phyloP scores from a whole-genome alignment of 768 basidiomycete species.

The Leccinum fibrillosum region DNA sequence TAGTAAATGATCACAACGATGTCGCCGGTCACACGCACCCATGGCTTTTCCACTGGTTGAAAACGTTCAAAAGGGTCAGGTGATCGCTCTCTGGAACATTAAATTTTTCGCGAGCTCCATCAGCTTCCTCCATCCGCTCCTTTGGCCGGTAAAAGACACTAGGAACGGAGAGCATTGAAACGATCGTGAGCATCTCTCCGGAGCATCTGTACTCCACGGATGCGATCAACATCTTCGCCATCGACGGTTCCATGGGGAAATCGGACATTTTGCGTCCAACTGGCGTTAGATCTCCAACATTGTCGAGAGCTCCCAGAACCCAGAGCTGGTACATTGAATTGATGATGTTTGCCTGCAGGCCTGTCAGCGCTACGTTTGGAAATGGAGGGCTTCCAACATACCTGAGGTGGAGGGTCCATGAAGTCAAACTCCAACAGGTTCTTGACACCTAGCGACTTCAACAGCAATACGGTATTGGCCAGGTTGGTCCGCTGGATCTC shows the following conservation, averaged over 20 bases:
- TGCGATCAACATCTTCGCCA: conserved; percentile 96
- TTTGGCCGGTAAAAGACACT: conserved; percentile 97
- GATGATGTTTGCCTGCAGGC: conserved; percentile 80
- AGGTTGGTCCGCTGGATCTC: conserved; percentile 98
- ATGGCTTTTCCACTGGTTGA: conserved; percentile 97
- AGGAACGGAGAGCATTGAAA: conserved; percentile 98
- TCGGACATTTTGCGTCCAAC: conserved; percentile 97
- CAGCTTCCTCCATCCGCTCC: conserved; percentile 95
- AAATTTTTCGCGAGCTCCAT: conserved; percentile 97
- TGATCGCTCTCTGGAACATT: conserved; percentile 99
- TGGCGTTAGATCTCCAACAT: conserved; percentile 92
- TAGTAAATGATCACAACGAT: neutral
- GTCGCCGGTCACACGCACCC: conserved; percentile 50
- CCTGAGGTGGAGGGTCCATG: conserved; percentile 99
- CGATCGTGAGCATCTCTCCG: conserved; percentile 95
- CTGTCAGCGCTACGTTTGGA: neutral
- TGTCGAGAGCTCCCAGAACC: conserved; percentile 97
- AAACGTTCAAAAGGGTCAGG: conserved; percentile 91
- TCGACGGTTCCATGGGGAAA: conserved; percentile 98
- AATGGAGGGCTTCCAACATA: conserved; percentile 24
- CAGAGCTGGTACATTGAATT: conserved; percentile 99
- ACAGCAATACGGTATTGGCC: conserved; percentile 90
- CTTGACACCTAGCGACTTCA: conserved; percentile 97
- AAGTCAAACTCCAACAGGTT: conserved; percentile 98
- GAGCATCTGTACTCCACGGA: conserved; percentile 93